Evolutionary conservation across 2,329 filamentous ascomycete species (phyloP), one percentile per base, ranked within the genome.

Genomic region (Seiridium cupressi): DNA sequence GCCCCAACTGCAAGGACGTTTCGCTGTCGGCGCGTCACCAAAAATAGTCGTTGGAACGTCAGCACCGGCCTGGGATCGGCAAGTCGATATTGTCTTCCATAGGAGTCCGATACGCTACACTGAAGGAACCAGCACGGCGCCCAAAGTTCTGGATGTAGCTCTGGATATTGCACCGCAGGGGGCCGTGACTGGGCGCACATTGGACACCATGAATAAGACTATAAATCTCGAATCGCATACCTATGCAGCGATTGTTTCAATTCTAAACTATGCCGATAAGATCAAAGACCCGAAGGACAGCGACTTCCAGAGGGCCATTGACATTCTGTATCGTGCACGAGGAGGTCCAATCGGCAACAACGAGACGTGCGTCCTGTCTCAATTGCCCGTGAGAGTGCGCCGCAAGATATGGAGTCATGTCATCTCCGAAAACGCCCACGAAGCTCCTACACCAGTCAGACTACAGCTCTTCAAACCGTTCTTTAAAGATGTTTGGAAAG

Each of bases 321-420:
- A 11, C 5, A 38, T 35, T 9, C 11, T 59, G 13, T 31, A 44
- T 32, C 36, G 44, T 8, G 6, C 18, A 4, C 38, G 18, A 11
- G 49, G n/a, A 13, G 35, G 51, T 31, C 10, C 26, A n/a, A 11
- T 10, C 35, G 11, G 11, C 49, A 35, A 9, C 3, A 53, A 49
- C 18, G 34, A 56, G 13, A 26, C 13, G 8, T 36, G 18, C 13
- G 11, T 32, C 4, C 38, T 49, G 7, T 44, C 48, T 10, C 36
- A 48, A 11, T 44, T 60, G 13, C 58, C 58, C 11, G 58, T 38
- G 31, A 32, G 13, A 35, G 44, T 56, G 31, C 51, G 58, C 5
- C 51, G 42, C n/a, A 51, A 9, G n/a, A 60, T 60, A 7, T 60
- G 58, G 58, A 32, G 51, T 8, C 26, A 56, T 56, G 51, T 60